phyloP scores from a whole-genome alignment of 495 filamentous ascomycete genomes.

The Aspergillus affinis region DNA sequence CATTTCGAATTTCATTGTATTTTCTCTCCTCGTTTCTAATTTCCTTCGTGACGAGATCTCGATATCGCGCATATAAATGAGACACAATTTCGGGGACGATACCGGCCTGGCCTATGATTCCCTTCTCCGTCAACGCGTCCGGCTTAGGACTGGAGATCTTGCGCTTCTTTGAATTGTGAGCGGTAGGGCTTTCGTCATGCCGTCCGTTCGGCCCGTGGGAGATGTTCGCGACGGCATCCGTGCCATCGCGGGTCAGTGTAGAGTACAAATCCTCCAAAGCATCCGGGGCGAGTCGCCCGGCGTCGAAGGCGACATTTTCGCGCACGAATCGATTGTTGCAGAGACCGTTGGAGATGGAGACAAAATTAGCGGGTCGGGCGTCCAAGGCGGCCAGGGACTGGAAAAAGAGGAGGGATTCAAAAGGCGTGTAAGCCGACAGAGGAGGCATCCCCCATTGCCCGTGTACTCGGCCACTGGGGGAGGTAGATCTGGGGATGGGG shows the following conservation, averaged over 20 bases:
- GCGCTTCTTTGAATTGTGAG: slow-evolving; percentile 63
- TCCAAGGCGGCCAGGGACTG: slow-evolving; percentile 74
- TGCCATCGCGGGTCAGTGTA: slow-evolving; percentile 72
- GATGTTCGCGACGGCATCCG: slow-evolving; percentile 29
- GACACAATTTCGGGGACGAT: slow-evolving; percentile 68
- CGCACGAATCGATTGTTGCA: slow-evolving; percentile 68
- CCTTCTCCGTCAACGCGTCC: slow-evolving; percentile 60
- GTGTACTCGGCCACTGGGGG: slow-evolving; percentile 44
- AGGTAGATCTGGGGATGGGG: slow-evolving; percentile 37
- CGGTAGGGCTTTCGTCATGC: slow-evolving; percentile 26
- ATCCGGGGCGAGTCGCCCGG: slow-evolving; percentile 71
- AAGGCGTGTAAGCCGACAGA: slow-evolving; percentile 70
- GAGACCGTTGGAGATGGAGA: slow-evolving; percentile 69
- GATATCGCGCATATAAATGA: slow-evolving; percentile 73
- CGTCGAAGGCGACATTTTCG: slow-evolving; percentile 66
- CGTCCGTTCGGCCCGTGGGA: slow-evolving; percentile 28
- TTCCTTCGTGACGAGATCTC: slow-evolving; percentile 60
- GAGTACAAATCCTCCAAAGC: slow-evolving; percentile 75
- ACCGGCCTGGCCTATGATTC: slow-evolving; percentile 54
- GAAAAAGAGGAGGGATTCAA: slow-evolving; percentile 88
- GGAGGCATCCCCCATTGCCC: slow-evolving; percentile 55
- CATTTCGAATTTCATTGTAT: slow-evolving; percentile 61
- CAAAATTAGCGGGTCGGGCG: slow-evolving; percentile 63
- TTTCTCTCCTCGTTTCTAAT: slow-evolving; percentile 74
- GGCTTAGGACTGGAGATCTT: slow-evolving; percentile 67